A percentile compares a stretch with the other conserved stretches of the same genome.
Conservation (phyloP, 805 yeast genomes). For the Candida maris region DNA sequence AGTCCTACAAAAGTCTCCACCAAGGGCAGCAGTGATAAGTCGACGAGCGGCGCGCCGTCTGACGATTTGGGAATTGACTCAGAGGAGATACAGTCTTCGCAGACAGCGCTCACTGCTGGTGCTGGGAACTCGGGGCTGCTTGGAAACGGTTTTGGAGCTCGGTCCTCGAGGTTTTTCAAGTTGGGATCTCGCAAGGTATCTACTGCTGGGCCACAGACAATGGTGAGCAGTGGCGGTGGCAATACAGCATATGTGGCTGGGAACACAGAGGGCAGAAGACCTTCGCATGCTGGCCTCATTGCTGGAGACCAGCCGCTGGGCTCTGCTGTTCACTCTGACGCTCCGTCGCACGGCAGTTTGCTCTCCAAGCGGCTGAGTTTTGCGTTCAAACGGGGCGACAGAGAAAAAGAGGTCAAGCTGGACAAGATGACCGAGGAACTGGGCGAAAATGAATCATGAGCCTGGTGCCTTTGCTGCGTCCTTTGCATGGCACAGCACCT, state of each 20-base stretch:
- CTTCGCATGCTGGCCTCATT: neutral
- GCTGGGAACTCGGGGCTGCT: slow-evolving; percentile 13
- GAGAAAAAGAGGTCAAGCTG: slow-evolving; percentile 21
- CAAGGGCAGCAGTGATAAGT: slow-evolving; percentile 22
- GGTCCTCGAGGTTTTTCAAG: slow-evolving; percentile 33
- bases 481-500: too few species aligned
- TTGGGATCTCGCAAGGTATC: slow-evolving; percentile 22
- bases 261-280: neutral
- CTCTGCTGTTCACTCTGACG: slow-evolving; percentile 4
- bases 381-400: slow-evolving; percentile 30
- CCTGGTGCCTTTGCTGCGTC: too few species aligned
- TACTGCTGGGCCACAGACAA: neutral
- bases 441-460: too few species aligned
- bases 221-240: neutral
- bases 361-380: slow-evolving; percentile 29
- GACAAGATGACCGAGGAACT: slow-evolving; percentile 19
- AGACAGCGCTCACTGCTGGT: neutral
- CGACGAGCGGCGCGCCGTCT: slow-evolving; percentile 8
- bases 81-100: slow-evolving; percentile 4
- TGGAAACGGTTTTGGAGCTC: slow-evolving; percentile 25
- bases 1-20: slow-evolving; percentile 30
- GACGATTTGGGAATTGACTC: slow-evolving; percentile 14
- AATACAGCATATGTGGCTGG: slow-evolving; percentile 14
- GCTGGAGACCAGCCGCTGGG: neutral
- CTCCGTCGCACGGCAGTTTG: slow-evolving; percentile 12